Conservation (phyloP, 768 basidiomycete species). For the Pulveroboletus frians region DNA sequence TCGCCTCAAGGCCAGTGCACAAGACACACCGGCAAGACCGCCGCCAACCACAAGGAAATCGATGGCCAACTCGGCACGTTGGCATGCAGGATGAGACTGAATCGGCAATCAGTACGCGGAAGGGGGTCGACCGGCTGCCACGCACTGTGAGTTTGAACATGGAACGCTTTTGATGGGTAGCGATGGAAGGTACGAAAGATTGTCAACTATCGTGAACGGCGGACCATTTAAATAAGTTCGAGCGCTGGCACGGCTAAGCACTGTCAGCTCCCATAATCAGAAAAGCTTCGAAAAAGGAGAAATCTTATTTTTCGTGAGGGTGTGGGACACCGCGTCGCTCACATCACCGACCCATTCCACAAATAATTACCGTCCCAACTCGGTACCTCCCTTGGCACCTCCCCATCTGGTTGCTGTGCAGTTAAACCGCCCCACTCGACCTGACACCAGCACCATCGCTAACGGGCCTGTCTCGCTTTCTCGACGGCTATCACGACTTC, state of each 20-base stretch:
- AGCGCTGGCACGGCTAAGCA: slow-evolving; percentile 11
- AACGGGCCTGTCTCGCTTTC: neutral
- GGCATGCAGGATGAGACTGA: slow-evolving; percentile 13
- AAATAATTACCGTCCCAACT: neutral
- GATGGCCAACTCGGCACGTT: slow-evolving; percentile 14
- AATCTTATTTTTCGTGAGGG: slow-evolving; percentile 3
- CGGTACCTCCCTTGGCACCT: neutral
- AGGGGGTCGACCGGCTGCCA: neutral
- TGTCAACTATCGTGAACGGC: neutral
- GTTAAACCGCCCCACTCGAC: neutral
- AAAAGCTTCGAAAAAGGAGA: slow-evolving; percentile 7
- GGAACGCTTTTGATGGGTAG: neutral
- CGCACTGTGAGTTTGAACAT: slow-evolving; percentile 17
- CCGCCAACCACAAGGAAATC: slow-evolving; percentile 48
- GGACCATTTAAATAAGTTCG: slow-evolving; percentile 9
- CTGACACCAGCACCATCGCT: neutral
- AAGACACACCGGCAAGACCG: slow-evolving; percentile 51
- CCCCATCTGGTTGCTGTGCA: neutral
- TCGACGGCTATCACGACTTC: neutral
- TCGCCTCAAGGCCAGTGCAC: slow-evolving; percentile 49
- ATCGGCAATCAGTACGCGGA: neutral
- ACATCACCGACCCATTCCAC: slow-evolving; percentile 9
- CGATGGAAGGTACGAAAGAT: neutral
- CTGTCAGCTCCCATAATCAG: slow-evolving; percentile 18
- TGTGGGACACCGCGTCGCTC: slow-evolving; percentile 7